Base-by-base conservation (phyloP, 2,329 filamentous ascomycete species). In the Fusarium subglutinans region DNA sequence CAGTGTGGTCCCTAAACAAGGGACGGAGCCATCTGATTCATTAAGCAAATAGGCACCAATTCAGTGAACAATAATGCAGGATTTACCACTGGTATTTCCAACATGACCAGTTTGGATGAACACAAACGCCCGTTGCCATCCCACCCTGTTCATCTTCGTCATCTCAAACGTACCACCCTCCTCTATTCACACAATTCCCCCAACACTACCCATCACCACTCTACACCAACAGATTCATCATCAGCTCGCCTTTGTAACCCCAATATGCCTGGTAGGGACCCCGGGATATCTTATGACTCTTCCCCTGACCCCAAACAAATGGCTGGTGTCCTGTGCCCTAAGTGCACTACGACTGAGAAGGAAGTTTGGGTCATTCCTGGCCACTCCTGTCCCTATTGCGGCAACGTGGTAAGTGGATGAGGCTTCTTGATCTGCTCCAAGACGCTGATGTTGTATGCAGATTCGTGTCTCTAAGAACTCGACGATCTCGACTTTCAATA, bases 401-500 rank as follows among this genome's bases (percentile, higher is more conserved):
- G 30, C 11, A 26, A 6, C 4, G n/a, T 20, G 3, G 30, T 37
- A 26, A 26, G 48, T 53, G 6, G 1, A 37, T 11, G 8, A 11
- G 3, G 0, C 12, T 20, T 20, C 4, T 4, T 8, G 12, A 15
- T 8, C 3, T 15, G 1, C 6, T 20, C 0, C 6, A 24, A 24
- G 3, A 11, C 3, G 8, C 12, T 35, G 12, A 51, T 3, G 3
- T 20, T 14, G 0, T 20, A 11, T 20, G 3, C 5, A 53, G 30
- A 3, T 15, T 3, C 3, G 0, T 12, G 12, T 26, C 30, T 53
- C 18, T 3, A 8, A 6, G 9, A 53, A 53, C 30, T 26, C 30
- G 3, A 37, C 30, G 3, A 13, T 26, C 9, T 53, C 17, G 13
- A 20, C 12, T 26, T 53, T 37, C 9, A 24, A 24, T 0, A 26